Base-by-base conservation (phyloP, 1,284 basidiomycete species). In the Puccinia coronata region DNA sequence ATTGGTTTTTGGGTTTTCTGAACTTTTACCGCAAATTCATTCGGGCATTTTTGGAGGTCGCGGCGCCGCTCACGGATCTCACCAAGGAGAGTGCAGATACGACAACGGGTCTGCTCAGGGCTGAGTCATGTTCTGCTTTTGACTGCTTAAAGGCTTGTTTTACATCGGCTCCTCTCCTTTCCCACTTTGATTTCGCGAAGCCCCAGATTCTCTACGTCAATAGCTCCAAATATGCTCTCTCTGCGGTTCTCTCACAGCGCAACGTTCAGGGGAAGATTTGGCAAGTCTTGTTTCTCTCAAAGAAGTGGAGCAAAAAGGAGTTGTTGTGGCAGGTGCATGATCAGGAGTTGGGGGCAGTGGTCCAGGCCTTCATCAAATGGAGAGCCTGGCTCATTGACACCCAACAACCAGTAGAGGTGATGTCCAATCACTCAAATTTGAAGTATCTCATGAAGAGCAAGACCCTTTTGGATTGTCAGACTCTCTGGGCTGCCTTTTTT, bases 11-110 rank as follows among this genome's bases (percentile, higher is more conserved):
- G 9, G 61, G 76, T 2, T 79, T 57, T 36, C 3, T 25, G 12
- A 79, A 79, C 25, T 79, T 79, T 70, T 67, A 79, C 49, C 16
- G 51, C n/a, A n/a, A 39, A 39, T 79, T 70, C 28, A 79, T 70
- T 25, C 6, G 9, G 34, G 5, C 6, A 53, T 79, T 69, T 31
- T 79, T 51, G 9, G 9, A n/a, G n/a, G 47, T 67, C 1, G 65
- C 36, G 23, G 31, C 23, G 25, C 41, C 61, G 39, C 47, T 79
- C 14, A 69, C 76, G 11, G 2, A 53, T 0, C 39, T 70, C 8
- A 79, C 65, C 1, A 69, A 61, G 16, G 36, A 75, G 20, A 31
- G 28, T 12, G 47, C 31, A 2, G 34, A 57, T 43, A 18, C n/a
- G 34, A 8, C 8, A 43, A 8, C 6, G 34, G 23, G 12, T n/a